Conservation (phyloP, 106 monocot genomes). For the Gastrodia elata region DNA sequence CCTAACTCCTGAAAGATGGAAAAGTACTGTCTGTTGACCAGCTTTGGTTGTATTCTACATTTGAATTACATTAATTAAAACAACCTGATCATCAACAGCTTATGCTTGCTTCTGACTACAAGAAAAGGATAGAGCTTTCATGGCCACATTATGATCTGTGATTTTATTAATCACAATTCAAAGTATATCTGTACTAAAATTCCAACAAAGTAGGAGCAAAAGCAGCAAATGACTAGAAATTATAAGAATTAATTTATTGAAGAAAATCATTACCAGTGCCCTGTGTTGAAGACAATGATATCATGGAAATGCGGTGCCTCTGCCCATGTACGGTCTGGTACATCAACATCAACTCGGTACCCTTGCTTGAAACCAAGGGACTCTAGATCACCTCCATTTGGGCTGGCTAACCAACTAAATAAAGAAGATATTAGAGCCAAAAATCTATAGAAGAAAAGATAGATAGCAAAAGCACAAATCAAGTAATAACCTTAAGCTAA, state of each 20-base stretch:
- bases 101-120: too few species aligned
- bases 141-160: not conserved
- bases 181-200: not conserved
- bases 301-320: conserved; percentile 72
- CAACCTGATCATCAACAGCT: not conserved
- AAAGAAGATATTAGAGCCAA: not conserved
- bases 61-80: not conserved
- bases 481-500: not conserved
- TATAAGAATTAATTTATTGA: not conserved
- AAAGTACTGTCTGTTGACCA: not conserved
- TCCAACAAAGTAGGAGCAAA: not conserved
- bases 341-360: conserved; percentile 83
- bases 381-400: conserved; percentile 56
- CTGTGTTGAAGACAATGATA: conserved; percentile 85
- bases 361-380: conserved; percentile 85
- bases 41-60: not conserved
- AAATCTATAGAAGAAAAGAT: not conserved
- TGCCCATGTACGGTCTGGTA: conserved; percentile 70
- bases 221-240: not conserved
- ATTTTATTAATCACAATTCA: conserved; percentile 1
- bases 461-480: not conserved
- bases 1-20: not conserved
- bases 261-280: conserved; percentile 65
- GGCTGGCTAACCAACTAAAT: conserved; percentile 67
- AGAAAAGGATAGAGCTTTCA: not conserved